A percentile compares a stretch with the other conserved stretches of the same genome.
Conservation (phyloP, 371 early-diverging fungal species). For the Rhizopus delemar region DNA sequence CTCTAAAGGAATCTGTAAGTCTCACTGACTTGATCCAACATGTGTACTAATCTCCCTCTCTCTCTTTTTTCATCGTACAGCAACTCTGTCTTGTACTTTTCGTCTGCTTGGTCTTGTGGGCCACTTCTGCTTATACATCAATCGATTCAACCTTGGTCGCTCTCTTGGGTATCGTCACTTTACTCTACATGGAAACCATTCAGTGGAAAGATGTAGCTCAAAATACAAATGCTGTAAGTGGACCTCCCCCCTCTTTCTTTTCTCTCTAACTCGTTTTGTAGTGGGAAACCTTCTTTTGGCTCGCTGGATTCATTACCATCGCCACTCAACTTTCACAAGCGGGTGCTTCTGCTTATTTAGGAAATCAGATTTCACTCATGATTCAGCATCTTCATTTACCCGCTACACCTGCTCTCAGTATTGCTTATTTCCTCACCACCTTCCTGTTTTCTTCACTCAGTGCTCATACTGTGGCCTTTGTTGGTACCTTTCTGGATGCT, state of each 20-base stretch:
- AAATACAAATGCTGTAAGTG: conserved; percentile 65
- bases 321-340: conserved; percentile 72
- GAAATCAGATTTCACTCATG: conserved; percentile 50
- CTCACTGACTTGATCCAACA: neutral
- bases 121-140: conserved; percentile 59
- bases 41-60: neutral
- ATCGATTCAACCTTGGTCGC: conserved; percentile 74
- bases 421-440: conserved; percentile 69
- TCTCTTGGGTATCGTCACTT: conserved; percentile 55
- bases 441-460: conserved; percentile 74
- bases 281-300: conserved; percentile 86
- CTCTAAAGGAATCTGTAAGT: conserved; percentile 45
- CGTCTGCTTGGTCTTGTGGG: conserved; percentile 67
- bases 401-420: conserved; percentile 51
- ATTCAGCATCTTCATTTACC: conserved; percentile 38
- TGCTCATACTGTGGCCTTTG: conserved; percentile 72
- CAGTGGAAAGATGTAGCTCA: conserved; percentile 71
- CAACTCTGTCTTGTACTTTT: conserved; percentile 58
- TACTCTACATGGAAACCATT: conserved; percentile 63
- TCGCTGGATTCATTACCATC: conserved; percentile 76
- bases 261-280: conserved; percentile 10
- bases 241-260: neutral
- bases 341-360: conserved; percentile 68
- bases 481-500: conserved; percentile 75
- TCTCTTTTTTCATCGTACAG: conserved; percentile 18